Evolutionary conservation across 176 grass and related monocot genomes (phyloP).

Genomic region (Zizania latifolia): DNA sequence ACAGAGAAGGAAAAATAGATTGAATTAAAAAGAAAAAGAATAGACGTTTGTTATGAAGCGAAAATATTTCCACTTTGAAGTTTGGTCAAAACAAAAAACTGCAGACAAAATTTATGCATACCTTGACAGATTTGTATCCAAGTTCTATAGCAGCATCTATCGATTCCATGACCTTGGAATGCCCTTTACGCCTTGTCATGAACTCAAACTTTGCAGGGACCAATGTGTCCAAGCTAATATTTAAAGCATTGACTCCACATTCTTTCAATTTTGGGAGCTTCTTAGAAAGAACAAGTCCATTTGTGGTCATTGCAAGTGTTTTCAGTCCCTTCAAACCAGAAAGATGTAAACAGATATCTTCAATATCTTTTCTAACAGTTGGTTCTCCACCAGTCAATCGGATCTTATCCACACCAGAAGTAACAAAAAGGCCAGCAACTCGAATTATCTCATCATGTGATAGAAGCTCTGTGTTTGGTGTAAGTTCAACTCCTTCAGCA

Average conservation of each 20-base stretch:
- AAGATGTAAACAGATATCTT: slow-evolving; percentile 81
- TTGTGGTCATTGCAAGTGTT: slow-evolving; percentile 89
- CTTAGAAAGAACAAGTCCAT: slow-evolving; percentile 73
- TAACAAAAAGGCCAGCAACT: slow-evolving; percentile 61
- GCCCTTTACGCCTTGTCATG: slow-evolving; percentile 92
- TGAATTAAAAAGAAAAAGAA: neutral
- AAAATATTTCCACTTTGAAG: neutral
- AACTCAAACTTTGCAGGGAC: slow-evolving; percentile 94
- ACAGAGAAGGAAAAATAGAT: neutral
- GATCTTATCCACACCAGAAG: slow-evolving; percentile 86
- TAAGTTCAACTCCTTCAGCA: slow-evolving; percentile 73
- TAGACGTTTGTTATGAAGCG: neutral
- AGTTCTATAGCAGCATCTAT: slow-evolving; percentile 73
- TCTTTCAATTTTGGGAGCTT: slow-evolving; percentile 88
- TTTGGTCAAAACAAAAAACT: neutral
- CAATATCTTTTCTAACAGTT: slow-evolving; percentile 83
- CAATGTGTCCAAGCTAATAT: slow-evolving; percentile 94
- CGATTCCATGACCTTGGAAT: slow-evolving; percentile 68
- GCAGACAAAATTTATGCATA: slow-evolving; percentile 23
- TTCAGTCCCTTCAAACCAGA: slow-evolving; percentile 72
- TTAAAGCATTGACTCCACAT: slow-evolving; percentile 77
- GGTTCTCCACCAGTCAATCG: slow-evolving; percentile 82
- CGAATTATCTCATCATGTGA: slow-evolving; percentile 66
- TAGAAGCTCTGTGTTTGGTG: slow-evolving; percentile 61
- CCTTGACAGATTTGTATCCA: slow-evolving; percentile 81